Evolutionary conservation across 768 basidiomycete species (phyloP), one percentile per base, ranked within the genome.

Genomic region (Pisolithus microcarpus): DNA sequence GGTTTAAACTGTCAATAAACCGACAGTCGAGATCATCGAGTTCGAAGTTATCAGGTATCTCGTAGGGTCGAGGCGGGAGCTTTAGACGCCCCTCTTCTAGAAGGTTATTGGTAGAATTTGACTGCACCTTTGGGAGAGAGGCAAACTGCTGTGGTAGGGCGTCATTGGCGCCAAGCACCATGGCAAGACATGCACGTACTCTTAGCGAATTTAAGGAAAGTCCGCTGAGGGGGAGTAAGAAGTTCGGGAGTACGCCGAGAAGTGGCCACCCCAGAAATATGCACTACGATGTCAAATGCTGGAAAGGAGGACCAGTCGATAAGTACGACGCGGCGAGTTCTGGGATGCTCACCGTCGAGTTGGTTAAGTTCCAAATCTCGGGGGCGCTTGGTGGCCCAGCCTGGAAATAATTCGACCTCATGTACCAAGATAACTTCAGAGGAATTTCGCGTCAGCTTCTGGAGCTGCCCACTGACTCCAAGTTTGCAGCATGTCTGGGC

Each of bases 201-300:
- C 45, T 84, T 89, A 9, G 91, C 92, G 31, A 93, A 64, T 11
- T 75, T 75, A 37, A 92, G 72, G 57, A 94, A 87, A 1, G 87
- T 80, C 13, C 79, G 75, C 53, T 92, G 90, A 1, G 88, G 80
- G 5, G 90, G 81, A 50, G 81, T 83, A 1, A 82, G 76, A 40
- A 74, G 69, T 48, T 83, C 83, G 2, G 79, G 73, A 1, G 78
- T 72, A 39, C 80, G 76, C 39, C 79, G 71, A 44, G 73, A 79
- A 15, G 82, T 74, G 0, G 85, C 89, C 57, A 81, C 90, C 0
- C 91, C 92, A 13, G 89, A 87, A 7, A 91, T 72, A 43, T 81
- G 85, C 0, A 91, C 69, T 39, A 85, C 81, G 4, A 93, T 65
- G 47, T 84, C 80, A 57, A 90, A 92, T 4, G 80, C 66, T 79